Evolutionary conservation across 495 filamentous ascomycete genomes (phyloP).

Genomic region (Parmelia sp.): DNA sequence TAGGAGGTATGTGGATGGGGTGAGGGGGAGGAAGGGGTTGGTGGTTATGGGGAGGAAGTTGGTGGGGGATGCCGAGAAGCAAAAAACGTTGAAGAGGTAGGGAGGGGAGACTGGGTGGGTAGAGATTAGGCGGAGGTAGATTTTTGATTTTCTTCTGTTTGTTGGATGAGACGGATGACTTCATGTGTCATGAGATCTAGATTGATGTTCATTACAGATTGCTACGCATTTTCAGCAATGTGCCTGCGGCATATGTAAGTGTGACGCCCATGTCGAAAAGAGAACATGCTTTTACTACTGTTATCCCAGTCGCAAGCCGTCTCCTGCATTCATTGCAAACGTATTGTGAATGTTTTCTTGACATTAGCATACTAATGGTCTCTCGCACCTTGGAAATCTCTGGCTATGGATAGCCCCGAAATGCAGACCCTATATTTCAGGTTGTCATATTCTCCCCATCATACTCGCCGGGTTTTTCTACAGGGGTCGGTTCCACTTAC

Average conservation of each 20-base stretch:
- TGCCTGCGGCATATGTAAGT: not conserved
- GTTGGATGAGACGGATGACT: not conserved
- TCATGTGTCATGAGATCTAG: not conserved
- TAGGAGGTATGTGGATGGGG: conserved; percentile 88
- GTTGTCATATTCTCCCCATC: too few species aligned
- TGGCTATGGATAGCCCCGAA: too few species aligned
- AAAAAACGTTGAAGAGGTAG: conserved; percentile 94
- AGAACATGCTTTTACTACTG: not conserved
- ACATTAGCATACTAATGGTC: too few species aligned
- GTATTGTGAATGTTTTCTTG: too few species aligned
- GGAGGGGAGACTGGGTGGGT: too few species aligned
- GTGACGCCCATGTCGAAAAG: not conserved
- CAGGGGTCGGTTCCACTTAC: too few species aligned
- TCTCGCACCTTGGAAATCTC: too few species aligned
- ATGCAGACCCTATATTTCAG: too few species aligned
- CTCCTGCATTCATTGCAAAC: too few species aligned
- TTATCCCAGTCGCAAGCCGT: not conserved
- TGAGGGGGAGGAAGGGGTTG: conserved; percentile 78
- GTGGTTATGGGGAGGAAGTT: conserved; percentile 65
- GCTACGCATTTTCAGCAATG: not conserved
- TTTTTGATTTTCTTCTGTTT: not conserved
- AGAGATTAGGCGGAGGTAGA: not conserved
- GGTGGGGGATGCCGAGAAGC: conserved; percentile 89
- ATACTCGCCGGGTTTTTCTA: too few species aligned
- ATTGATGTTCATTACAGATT: not conserved